Conservation (phyloP, 2,329 filamentous ascomycete genomes). For the Niveomyces coronatus region DNA sequence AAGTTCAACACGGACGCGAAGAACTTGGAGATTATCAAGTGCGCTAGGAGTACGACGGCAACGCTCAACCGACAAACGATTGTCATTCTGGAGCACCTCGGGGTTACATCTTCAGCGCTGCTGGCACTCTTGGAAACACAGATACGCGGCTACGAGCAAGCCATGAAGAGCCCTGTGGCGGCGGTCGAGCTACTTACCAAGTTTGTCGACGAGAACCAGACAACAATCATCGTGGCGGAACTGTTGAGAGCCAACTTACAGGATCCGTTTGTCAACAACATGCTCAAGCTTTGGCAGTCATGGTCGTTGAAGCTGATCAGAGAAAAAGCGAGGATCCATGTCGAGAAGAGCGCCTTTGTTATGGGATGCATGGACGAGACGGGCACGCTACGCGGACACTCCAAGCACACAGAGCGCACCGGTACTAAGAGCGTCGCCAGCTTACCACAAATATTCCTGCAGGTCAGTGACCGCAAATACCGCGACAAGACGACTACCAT, state of each 20-base stretch:
- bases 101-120: slow-evolving; percentile 59
- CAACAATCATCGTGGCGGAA: slow-evolving; percentile 60
- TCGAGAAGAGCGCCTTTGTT: slow-evolving; percentile 77
- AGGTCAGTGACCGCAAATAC: slow-evolving; percentile 53
- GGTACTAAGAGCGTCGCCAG: slow-evolving; percentile 34
- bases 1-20: slow-evolving; percentile 70
- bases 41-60: slow-evolving; percentile 64
- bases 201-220: slow-evolving; percentile 78
- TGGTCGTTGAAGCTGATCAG: slow-evolving; percentile 88
- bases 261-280: slow-evolving; percentile 74
- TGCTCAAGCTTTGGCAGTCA: slow-evolving; percentile 74
- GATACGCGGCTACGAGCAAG: slow-evolving; percentile 55
- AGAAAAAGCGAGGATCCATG: slow-evolving; percentile 77
- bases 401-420: slow-evolving; percentile 31
- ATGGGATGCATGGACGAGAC: slow-evolving; percentile 87
- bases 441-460: slow-evolving; percentile 82
- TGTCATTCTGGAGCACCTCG: slow-evolving; percentile 67
- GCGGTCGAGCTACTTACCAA: slow-evolving; percentile 61
- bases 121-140: slow-evolving; percentile 55
- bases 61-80: slow-evolving; percentile 88
- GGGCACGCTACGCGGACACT: slow-evolving; percentile 61
- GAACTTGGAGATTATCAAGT: slow-evolving; percentile 75
- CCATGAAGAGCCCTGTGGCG: slow-evolving; percentile 53
- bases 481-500: slow-evolving; percentile 52
- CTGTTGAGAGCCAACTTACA: slow-evolving; percentile 75